phyloP scores from a whole-genome alignment of 2,329 filamentous ascomycete genomes.

The Penicillium aurantiogriseum region DNA sequence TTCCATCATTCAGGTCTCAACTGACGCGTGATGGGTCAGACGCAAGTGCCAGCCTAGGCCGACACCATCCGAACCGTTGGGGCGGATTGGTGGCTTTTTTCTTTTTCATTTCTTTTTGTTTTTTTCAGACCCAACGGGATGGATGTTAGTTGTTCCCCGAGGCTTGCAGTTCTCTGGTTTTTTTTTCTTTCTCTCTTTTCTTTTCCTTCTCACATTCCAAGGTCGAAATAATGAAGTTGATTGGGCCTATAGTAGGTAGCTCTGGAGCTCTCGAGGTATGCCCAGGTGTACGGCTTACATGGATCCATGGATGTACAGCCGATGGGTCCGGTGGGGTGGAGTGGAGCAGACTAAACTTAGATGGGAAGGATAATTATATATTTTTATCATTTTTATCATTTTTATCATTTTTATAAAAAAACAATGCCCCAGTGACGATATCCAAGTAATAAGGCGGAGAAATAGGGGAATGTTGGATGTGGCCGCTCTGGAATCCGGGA shows the following conservation, averaged over 20 bases:
- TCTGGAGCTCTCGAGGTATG: not conserved
- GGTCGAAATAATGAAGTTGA: not conserved
- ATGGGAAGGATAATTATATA: not conserved
- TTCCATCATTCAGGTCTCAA: constrained; percentile 16
- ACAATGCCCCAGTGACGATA: not conserved
- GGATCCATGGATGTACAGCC: not conserved
- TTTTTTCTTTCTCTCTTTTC: not conserved
- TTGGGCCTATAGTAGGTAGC: not conserved
- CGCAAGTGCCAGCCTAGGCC: constrained; percentile 1
- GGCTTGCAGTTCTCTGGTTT: not conserved
- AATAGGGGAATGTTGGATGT: constrained; percentile 5
- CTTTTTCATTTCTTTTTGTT: not conserved
- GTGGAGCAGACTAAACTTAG: not conserved
- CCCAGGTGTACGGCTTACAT: not conserved
- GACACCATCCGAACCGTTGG: constrained; percentile 11
- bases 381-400: no score
- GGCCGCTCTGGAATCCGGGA: constrained; percentile 4
- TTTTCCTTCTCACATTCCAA: constrained; percentile 1
- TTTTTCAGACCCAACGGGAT: not conserved
- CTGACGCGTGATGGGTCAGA: constrained; percentile 37
- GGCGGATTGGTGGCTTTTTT: not conserved
- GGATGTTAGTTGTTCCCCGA: constrained; percentile 1
- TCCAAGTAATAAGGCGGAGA: not conserved
- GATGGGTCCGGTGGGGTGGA: not conserved
- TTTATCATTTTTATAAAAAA: not conserved